These are phyloP conservation scores for Podaxis sp. DNA, from an alignment of 768 basidiomycete genomes.

Conservation along the genomic window DNA sequence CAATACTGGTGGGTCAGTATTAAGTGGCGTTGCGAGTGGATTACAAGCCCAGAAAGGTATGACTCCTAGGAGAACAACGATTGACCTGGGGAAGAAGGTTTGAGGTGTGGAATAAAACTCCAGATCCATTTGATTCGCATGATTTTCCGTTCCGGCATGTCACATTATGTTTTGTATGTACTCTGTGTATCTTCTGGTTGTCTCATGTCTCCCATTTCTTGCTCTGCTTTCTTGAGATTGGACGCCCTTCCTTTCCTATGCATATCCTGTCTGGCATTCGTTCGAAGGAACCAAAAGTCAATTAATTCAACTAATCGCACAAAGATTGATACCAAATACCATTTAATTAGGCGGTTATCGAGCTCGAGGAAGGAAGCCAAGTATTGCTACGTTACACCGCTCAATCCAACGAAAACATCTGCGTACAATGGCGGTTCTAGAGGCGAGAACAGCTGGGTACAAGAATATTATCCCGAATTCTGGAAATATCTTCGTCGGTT, in stretches of 20 bases:
- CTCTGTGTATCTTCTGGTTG: background rate
- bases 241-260: background rate
- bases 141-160: background rate
- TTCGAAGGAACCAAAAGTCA: background rate
- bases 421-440: background rate
- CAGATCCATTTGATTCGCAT: background rate
- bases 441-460: slow-evolving; percentile 20
- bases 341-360: too few relatives aligned
- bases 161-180: background rate
- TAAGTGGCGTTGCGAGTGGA: background rate
- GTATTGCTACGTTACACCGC: background rate
- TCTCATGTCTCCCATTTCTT: background rate
- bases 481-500: slow-evolving; percentile 56
- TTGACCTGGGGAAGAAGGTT: slow-evolving; percentile 27
- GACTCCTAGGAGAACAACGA: slow-evolving; percentile 18
- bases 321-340: too few relatives aligned
- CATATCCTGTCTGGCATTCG: background rate
- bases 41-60: slow-evolving; percentile 29
- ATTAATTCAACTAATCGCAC: background rate
- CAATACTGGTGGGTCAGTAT: background rate
- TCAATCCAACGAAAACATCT: background rate
- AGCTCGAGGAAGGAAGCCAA: background rate
- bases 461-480: slow-evolving; percentile 56
- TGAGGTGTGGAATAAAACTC: background rate
- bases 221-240: background rate